A percentile compares a stretch with the other conserved stretches of the same genome.
Conservation (phyloP, 805 yeast genomes). For the Candida ulmi region DNA sequence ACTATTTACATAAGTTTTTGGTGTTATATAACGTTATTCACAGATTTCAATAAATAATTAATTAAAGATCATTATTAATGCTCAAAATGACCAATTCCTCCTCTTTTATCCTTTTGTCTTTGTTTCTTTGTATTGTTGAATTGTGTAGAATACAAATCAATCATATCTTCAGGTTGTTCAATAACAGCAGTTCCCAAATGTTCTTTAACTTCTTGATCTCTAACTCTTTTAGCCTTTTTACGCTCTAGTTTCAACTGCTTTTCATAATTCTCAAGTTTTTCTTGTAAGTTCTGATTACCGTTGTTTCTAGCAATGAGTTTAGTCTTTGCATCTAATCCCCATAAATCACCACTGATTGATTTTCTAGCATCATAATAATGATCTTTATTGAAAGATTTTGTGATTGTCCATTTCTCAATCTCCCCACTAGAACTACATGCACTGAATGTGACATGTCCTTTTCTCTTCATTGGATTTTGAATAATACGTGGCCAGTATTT, state of each 20-base stretch:
- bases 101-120: constrained; percentile 20
- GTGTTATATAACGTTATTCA: no score
- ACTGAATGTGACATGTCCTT: constrained; percentile 76
- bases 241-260: constrained; percentile 18
- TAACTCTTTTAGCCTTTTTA: constrained; percentile 12
- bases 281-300: constrained; percentile 23
- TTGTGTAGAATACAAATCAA: constrained; percentile 18
- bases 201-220: constrained; percentile 10
- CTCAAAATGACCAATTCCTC: constrained; percentile 4
- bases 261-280: constrained; percentile 30
- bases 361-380: constrained; percentile 89
- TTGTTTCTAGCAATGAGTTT: constrained; percentile 32
- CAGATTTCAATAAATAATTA: no score
- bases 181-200: constrained; percentile 8
- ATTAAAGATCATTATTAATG: no score
- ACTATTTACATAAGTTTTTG: no score
- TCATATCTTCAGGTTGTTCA: constrained; percentile 18
- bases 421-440: constrained; percentile 77
- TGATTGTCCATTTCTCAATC: constrained; percentile 82
- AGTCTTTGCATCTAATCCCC: constrained; percentile 71
- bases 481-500: constrained; percentile 69
- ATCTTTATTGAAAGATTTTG: constrained; percentile 69
- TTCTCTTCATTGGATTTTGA: constrained; percentile 65
- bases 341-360: constrained; percentile 75
- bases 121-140: constrained; percentile 22